Evolutionary conservation across 2,329 filamentous ascomycete genomes (phyloP).

Genomic region (Fusarium sp.): DNA sequence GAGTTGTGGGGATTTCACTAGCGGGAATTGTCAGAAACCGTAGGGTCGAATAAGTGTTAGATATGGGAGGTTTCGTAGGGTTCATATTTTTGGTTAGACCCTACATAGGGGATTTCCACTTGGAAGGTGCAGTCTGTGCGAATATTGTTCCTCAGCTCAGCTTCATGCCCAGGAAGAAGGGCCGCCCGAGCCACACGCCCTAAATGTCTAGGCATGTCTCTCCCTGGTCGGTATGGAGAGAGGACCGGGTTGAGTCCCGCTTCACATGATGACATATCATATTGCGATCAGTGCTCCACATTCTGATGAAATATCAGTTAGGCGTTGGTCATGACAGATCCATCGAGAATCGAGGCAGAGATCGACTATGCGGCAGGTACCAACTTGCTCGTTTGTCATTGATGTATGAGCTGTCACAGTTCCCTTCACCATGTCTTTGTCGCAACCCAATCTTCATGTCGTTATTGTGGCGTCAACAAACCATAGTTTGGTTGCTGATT

Average conservation of each 20-base stretch:
- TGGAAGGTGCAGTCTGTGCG: constrained; percentile 15
- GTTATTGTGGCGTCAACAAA: constrained; percentile 19
- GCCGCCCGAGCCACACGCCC: constrained; percentile 34
- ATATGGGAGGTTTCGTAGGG: constrained; percentile 5
- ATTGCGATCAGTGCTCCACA: constrained; percentile 44
- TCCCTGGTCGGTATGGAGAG: constrained; percentile 38
- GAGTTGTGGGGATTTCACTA: constrained; percentile 25
- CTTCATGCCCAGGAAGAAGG: constrained; percentile 22
- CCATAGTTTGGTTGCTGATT: constrained; percentile 34
- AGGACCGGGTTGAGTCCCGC: constrained; percentile 38
- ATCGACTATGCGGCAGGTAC: constrained; percentile 16
- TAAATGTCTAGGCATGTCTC: constrained; percentile 28
- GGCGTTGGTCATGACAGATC: constrained; percentile 20
- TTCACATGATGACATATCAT: constrained; percentile 45
- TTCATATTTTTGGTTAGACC: constrained; percentile 9
- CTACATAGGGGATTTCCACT: constrained; percentile 8
- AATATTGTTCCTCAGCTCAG: constrained; percentile 27
- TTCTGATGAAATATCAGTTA: constrained; percentile 11
- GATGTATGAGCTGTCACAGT: constrained; percentile 3
- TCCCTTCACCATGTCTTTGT: background rate
- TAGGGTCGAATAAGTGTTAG: constrained; percentile 2
- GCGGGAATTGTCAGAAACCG: constrained; percentile 8
- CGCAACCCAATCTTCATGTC: constrained; percentile 16
- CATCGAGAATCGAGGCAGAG: constrained; percentile 3
- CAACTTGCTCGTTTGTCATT: constrained; percentile 1